These are phyloP conservation scores for Clavispora phyllophila DNA, from an alignment of 805 yeast species.

Conservation along the genomic window DNA sequence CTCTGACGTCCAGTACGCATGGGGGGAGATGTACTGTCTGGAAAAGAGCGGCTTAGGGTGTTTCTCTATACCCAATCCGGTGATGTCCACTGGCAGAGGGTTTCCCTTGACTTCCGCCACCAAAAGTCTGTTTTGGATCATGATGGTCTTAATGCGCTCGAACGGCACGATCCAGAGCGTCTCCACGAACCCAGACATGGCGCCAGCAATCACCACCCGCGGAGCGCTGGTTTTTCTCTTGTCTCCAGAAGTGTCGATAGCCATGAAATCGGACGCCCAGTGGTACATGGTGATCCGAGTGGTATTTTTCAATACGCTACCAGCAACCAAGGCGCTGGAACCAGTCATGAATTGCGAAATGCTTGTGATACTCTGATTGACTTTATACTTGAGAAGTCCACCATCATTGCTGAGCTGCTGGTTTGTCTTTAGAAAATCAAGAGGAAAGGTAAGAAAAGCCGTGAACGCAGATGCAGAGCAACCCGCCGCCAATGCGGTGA, in stretches of 20 bases:
- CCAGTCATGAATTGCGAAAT: slow-evolving; percentile 48
- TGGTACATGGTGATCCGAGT: slow-evolving; percentile 74
- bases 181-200: slow-evolving; percentile 77
- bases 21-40: slow-evolving; percentile 38
- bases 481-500: slow-evolving; percentile 58
- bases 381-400: slow-evolving; percentile 30
- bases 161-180: slow-evolving; percentile 84
- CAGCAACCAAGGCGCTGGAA: slow-evolving; percentile 68
- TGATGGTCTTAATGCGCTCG: slow-evolving; percentile 74
- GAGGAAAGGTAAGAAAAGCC: slow-evolving; percentile 63
- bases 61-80: slow-evolving; percentile 21
- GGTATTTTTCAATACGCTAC: slow-evolving; percentile 67
- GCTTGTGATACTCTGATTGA: slow-evolving; percentile 29
- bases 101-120: slow-evolving; percentile 17
- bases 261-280: slow-evolving; percentile 64
- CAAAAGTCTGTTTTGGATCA: slow-evolving; percentile 62
- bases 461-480: slow-evolving; percentile 59
- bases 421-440: slow-evolving; percentile 64
- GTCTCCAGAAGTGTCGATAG: slow-evolving; percentile 38
- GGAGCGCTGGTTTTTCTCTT: slow-evolving; percentile 69
- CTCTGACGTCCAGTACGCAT: slow-evolving; percentile 36
- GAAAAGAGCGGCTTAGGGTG: slow-evolving; percentile 23
- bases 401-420: slow-evolving; percentile 50
- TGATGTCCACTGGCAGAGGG: slow-evolving; percentile 20
- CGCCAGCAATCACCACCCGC: slow-evolving; percentile 76